A percentile compares a stretch with the other conserved stretches of the same genome.
Evolutionary conservation across 331 rosid species (phyloP).

Genomic region (Arachis monticola): DNA sequence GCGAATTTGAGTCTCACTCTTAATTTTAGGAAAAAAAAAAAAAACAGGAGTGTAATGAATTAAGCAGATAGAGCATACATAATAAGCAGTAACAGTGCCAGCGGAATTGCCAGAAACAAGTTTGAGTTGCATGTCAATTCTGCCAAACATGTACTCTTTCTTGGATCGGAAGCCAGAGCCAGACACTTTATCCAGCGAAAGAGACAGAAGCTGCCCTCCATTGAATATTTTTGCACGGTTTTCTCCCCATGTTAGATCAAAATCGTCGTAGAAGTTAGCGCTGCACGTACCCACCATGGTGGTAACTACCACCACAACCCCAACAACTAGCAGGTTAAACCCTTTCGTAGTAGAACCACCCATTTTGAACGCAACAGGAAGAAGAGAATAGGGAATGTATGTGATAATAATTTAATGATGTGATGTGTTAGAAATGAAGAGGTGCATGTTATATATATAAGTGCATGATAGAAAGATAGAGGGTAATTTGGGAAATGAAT

Average conservation of each 20-base stretch:
- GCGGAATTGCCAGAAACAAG: conserved; percentile 95
- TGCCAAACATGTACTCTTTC: conserved; percentile 66
- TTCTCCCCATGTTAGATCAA: conserved; percentile 81
- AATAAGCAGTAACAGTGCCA: conserved; percentile 83
- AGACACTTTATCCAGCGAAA: conserved; percentile 71
- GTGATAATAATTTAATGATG: background rate
- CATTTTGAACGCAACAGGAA: conserved; percentile 39
- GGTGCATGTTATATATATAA: conserved; percentile 45
- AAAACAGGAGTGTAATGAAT: background rate
- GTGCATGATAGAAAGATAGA: background rate
- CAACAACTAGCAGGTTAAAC: conserved; percentile 21
- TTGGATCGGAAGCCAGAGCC: conserved; percentile 90
- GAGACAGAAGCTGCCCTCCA: conserved; percentile 71
- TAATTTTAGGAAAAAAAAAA: too few relatives aligned
- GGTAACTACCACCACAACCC: conserved; percentile 38
- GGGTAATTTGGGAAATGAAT: background rate
- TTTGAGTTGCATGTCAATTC: conserved; percentile 93
- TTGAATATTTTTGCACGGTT: conserved; percentile 64
- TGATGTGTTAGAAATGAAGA: conserved; percentile 39
- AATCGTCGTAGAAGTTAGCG: conserved; percentile 67
- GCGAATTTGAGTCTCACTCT: too few relatives aligned
- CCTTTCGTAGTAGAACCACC: conserved; percentile 39
- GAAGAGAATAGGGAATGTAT: conserved; percentile 17
- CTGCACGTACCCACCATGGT: conserved; percentile 44
- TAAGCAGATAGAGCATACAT: conserved; percentile 46